phyloP scores from a whole-genome alignment of 75 land plant species.

The Picea sitchensis region DNA sequence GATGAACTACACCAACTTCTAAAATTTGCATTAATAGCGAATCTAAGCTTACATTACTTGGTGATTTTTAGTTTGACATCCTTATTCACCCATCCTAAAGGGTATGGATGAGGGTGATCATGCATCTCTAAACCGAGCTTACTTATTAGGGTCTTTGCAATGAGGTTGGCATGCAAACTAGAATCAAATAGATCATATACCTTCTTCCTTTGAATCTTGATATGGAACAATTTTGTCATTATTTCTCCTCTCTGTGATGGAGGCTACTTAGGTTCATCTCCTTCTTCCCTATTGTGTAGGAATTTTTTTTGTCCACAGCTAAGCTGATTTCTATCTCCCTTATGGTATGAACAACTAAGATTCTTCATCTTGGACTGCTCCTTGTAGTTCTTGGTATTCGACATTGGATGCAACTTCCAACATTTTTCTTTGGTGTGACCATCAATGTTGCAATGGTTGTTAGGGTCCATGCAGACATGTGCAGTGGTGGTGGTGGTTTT shows the following conservation, averaged over 20 bases:
- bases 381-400: neutral
- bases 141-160: neutral
- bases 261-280: neutral
- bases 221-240: neutral
- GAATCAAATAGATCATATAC: neutral
- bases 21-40: neutral
- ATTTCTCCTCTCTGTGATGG: neutral
- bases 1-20: neutral
- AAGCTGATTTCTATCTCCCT: neutral
- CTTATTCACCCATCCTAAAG: neutral
- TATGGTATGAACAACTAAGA: neutral
- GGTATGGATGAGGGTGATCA: neutral
- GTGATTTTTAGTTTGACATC: neutral
- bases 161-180: neutral
- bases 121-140: neutral
- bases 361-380: neutral
- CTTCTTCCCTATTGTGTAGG: neutral
- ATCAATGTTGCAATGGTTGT: neutral
- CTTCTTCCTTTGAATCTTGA: neutral
- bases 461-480: neutral
- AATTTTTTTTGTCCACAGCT: neutral
- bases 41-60: neutral
- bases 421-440: neutral
- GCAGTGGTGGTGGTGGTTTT: too few species aligned
- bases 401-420: neutral